Evolutionary conservation across 345 rosid genomes (phyloP).

Genomic region (Geranium rotundifolium): DNA sequence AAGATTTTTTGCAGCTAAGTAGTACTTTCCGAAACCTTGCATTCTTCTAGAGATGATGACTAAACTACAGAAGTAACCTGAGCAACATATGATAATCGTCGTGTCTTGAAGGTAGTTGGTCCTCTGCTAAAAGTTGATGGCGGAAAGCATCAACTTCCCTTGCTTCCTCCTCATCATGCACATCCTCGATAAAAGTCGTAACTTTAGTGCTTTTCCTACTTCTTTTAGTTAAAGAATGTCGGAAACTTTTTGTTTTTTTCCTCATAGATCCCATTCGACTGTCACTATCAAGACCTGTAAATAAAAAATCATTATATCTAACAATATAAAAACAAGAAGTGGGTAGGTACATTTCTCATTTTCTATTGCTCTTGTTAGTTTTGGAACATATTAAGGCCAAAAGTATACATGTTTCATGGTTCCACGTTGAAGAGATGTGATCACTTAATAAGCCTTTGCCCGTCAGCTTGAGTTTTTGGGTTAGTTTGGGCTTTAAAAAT

Average conservation of each 20-base stretch:
- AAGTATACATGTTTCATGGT: too few relatives aligned
- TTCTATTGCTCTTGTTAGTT: not conserved
- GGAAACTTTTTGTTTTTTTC: constrained; percentile 61
- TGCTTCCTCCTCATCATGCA: constrained; percentile 64
- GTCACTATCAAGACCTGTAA: constrained; percentile 38
- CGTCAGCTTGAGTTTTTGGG: too few relatives aligned
- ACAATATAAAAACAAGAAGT: not conserved
- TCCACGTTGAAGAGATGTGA: too few relatives aligned
- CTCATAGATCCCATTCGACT: constrained; percentile 53
- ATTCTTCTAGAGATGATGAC: not conserved
- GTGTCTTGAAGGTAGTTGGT: constrained; percentile 62
- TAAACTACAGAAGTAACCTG: constrained; percentile 28
- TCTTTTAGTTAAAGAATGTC: constrained; percentile 53
- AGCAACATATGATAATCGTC: constrained; percentile 93
- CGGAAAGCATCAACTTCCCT: constrained; percentile 75
- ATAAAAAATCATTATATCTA: constrained; percentile 21
- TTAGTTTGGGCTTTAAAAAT: too few relatives aligned
- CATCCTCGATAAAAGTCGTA: constrained; percentile 53
- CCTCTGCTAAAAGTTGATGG: constrained; percentile 62
- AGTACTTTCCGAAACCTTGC: not conserved
- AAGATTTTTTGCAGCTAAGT: not conserved
- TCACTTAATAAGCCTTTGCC: too few relatives aligned
- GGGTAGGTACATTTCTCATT: not conserved
- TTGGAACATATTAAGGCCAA: too few relatives aligned
- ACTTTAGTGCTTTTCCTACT: constrained; percentile 73